Base-by-base conservation (phyloP, 805 yeast species). In the Zygotorulaspora florentina region DNA sequence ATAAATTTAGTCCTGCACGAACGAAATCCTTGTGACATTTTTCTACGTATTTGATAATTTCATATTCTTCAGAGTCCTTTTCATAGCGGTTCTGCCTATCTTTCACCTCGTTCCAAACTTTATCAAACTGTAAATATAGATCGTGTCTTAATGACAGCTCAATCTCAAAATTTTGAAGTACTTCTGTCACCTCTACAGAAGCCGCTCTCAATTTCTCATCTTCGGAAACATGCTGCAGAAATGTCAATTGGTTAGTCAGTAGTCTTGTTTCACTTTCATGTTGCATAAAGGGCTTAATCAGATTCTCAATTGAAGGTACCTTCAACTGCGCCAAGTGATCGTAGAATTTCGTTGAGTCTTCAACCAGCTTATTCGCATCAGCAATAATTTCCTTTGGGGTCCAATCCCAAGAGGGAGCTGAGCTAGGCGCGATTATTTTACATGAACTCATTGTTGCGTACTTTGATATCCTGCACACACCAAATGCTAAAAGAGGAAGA, bases 201-300 rank as follows among this genome's bases (percentile, higher is more conserved):
- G 88, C 87, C 51, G 84, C 87, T 57, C 96, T 75, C 27, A 85
- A 59, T n/a, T 67, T 79, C 57, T 81, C 77, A 51, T 75, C 72
- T 16, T 79, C 57, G 2, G 90, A 82, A 9, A 87, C 90, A 54
- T 83, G 82, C 63, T 81, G 87, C 57, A 80, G 82, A 59, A 87
- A 87, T 15, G 82, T 70, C 54, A 85, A 64, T 53, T 75, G 82
- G 54, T 74, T 75, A 23, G 69, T 68, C 6, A 72, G 42, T 4
- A 73, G 73, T 8, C 70, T 64, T 35, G 73, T 69, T 20, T 65
- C 66, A 58, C 85, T 81, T 51, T 79, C 80, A 43, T 72, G 64
- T 30, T 70, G 62, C 18, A 81, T 77, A 47, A 68, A 71, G 12
- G 84, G 81, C 42, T 68, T 63, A 45, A 86, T 72, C 10, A 80